These are phyloP conservation scores for Linderina pennispora DNA, from an alignment of 192 early-diverging fungal genomes.

Conservation along the genomic window DNA sequence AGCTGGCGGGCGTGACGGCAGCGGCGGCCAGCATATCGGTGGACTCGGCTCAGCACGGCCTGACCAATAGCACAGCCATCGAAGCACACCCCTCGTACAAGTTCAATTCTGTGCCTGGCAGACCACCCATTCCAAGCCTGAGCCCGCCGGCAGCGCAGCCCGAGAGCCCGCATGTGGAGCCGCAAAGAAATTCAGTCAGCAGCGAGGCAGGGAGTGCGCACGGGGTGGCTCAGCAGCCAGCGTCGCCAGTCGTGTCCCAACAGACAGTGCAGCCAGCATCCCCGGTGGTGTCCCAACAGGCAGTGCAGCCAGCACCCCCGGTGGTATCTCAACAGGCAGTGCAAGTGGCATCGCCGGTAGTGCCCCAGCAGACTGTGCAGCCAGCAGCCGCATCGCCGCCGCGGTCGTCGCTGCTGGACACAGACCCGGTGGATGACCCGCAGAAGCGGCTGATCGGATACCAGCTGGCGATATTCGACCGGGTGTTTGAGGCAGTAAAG, in stretches of 20 bases:
- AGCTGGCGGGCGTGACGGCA: conserved; percentile 10
- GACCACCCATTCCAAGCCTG: conserved; percentile 27
- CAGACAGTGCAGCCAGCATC: too few relatives aligned
- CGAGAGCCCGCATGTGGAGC: too few relatives aligned
- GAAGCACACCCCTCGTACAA: conserved; percentile 8
- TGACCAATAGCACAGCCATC: conserved; percentile 2
- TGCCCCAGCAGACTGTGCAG: too few relatives aligned
- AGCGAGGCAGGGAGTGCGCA: too few relatives aligned
- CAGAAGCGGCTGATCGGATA: conserved; percentile 47
- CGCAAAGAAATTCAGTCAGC: too few relatives aligned
- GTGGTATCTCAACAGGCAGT: too few relatives aligned
- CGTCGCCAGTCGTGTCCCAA: too few relatives aligned
- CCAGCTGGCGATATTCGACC: conserved; percentile 58
- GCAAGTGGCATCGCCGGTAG: too few relatives aligned
- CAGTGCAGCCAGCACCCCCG: too few relatives aligned
- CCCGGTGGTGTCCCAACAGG: too few relatives aligned
- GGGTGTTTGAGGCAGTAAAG: conserved; percentile 50
- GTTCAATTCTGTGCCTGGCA: conserved; percentile 34
- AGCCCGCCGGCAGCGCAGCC: conserved; percentile 2
- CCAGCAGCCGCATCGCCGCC: conserved; percentile 5
- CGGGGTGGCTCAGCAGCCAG: too few relatives aligned
- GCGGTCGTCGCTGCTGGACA: conserved; percentile 31
- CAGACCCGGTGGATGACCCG: conserved; percentile 39
- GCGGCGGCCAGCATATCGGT: conserved; percentile 1
- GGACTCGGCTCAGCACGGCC: conserved; percentile 3